These are phyloP conservation scores for Lactarius hatsudake DNA, from an alignment of 768 basidiomycete genomes.

Conservation along the genomic window DNA sequence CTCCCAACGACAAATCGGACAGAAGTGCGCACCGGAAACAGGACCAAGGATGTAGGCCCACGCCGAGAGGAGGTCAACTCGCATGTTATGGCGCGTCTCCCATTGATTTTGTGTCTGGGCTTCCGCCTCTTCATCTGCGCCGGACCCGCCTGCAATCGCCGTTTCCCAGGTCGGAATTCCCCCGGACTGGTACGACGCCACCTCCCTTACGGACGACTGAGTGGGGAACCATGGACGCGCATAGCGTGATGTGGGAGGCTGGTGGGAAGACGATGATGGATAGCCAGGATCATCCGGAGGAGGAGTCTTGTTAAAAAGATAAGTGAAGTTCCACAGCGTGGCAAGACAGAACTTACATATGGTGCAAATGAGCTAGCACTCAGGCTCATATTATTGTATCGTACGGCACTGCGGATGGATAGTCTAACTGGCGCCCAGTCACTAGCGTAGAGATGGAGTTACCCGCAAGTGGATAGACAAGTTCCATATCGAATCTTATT, in stretches of 20 bases:
- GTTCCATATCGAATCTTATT: neutral
- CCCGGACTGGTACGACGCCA: slow-evolving; percentile 67
- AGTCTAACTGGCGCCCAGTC: neutral
- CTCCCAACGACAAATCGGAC: slow-evolving; percentile 45
- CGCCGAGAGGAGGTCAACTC: slow-evolving; percentile 66
- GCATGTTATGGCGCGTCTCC: slow-evolving; percentile 66
- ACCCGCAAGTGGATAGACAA: neutral
- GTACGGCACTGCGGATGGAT: neutral
- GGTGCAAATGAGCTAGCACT: slow-evolving; percentile 58
- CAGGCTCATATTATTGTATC: slow-evolving; percentile 33
- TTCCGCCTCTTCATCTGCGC: slow-evolving; percentile 40
- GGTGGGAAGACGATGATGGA: slow-evolving; percentile 19
- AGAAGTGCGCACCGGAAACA: slow-evolving; percentile 54
- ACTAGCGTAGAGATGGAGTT: neutral
- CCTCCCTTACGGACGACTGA: slow-evolving; percentile 32
- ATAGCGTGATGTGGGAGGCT: slow-evolving; percentile 32
- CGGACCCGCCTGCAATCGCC: slow-evolving; percentile 40
- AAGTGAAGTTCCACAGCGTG: neutral
- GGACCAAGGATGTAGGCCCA: slow-evolving; percentile 68
- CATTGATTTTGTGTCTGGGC: slow-evolving; percentile 50
- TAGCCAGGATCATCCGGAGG: slow-evolving; percentile 54
- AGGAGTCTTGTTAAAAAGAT: slow-evolving; percentile 42
- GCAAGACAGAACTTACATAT: slow-evolving; percentile 43
- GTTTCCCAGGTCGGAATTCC: slow-evolving; percentile 56
- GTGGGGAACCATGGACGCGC: slow-evolving; percentile 54